Base-by-base conservation (phyloP, 2,329 filamentous ascomycete genomes). In the Fusarium buxicola region DNA sequence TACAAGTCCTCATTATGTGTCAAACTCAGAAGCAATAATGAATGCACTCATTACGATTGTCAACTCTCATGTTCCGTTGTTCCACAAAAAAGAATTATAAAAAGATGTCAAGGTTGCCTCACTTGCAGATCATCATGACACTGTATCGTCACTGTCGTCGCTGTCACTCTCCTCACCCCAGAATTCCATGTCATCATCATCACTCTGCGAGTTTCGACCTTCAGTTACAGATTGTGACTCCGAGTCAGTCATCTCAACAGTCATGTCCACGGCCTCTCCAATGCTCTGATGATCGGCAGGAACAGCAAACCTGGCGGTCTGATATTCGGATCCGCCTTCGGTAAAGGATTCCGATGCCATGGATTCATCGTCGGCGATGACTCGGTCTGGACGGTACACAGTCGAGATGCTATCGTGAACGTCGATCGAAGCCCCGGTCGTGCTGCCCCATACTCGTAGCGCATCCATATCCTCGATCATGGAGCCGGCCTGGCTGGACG, bases 351-450 rank as follows among this genome's bases (percentile, higher is more conserved):
- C 78, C 1, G 77, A 76, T 13, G 53, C 60, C 10, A 77, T 64
- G 1, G 75, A 76, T 1, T 60, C 70, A 40, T 74, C 72, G 30
- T 76, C 76, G 5, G 72, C 69, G 31, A 78, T 73, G 44, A 79
- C 73, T 10, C 63, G 66, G 18, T 70, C 65, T 3, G 65, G 66
- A 18, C 66, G 60, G 34, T 74, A 76, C 10, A 77, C 72, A 2
- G 74, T 78, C n/a, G 76, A 78, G 25, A 74, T 71, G 39, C 78
- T 76, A 36, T 78, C 78, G 41, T 81, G 75, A 1, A 73, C 79
- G 12, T 76, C 74, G 31, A 80, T 62, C 0, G 76, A 78, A 3
- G 72, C 74, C 2, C 70, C 73, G 5, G 73, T 76, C 7, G 70
- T 72, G 57, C 71, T 74, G 6, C 74, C 72, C 35, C 65, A 69